Percentiles rank a stretch among this genome's conserved stretches.
These are phyloP conservation scores for Macrolepiota albuminosa DNA, from an alignment of 768 basidiomycete species.

Conservation along the genomic window DNA sequence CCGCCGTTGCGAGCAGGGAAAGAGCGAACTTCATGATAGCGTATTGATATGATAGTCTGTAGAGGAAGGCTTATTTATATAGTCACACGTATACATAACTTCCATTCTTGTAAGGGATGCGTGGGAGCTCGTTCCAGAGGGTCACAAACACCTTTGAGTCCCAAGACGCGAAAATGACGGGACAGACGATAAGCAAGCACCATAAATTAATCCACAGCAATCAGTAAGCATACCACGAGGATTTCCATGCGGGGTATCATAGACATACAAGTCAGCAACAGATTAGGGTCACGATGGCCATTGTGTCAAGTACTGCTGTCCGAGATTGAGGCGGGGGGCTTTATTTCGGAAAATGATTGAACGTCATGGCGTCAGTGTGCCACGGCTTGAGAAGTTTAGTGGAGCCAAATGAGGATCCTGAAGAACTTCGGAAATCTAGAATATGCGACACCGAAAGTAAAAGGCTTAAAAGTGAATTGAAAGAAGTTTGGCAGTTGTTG, in stretches of 20 bases:
- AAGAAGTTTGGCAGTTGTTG: background rate
- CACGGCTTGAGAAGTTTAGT: background rate
- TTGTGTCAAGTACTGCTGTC: slow-evolving; percentile 12
- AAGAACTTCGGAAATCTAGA: slow-evolving; percentile 10
- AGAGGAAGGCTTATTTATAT: background rate
- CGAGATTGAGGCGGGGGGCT: slow-evolving; percentile 18
- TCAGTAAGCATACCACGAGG: background rate
- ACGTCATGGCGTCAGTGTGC: slow-evolving; percentile 1
- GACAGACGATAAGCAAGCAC: background rate
- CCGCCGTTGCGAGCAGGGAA: slow-evolving; percentile 23
- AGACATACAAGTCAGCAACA: background rate
- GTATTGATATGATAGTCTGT: background rate
- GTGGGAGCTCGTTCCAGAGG: background rate
- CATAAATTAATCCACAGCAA: background rate
- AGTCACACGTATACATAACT: background rate
- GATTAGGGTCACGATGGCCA: slow-evolving; percentile 13
- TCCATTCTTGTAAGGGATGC: background rate
- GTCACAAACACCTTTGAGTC: background rate
- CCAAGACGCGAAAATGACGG: slow-evolving; percentile 1
- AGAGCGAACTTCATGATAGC: slow-evolving; percentile 29
- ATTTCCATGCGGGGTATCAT: background rate
- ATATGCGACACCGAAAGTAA: background rate
- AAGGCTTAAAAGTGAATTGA: background rate
- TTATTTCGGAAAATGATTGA: slow-evolving; percentile 8
- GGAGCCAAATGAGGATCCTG: background rate